These are phyloP conservation scores for Gonium pectorale DNA, from an alignment of 139 green algal genomes.

Conservation along the genomic window DNA sequence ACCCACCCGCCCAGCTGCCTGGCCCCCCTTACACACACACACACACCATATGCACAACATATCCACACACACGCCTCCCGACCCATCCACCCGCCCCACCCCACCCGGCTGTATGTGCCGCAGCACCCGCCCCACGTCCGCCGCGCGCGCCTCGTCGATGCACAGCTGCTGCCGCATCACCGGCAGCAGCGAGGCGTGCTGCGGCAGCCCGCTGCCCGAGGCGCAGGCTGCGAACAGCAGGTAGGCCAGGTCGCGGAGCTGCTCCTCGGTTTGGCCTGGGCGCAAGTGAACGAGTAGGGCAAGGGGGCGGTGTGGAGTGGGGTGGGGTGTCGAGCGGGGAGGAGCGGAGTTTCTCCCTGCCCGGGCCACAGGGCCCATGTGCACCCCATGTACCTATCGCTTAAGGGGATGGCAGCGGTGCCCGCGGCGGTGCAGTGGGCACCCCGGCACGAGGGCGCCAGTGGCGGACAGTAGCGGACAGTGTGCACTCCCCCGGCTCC, in stretches of 20 bases:
- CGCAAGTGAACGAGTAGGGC: background rate
- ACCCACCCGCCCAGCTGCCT: background rate
- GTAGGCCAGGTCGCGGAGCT: slow-evolving; percentile 43
- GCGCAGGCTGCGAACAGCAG: slow-evolving; percentile 27
- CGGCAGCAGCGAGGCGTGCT: slow-evolving; percentile 18
- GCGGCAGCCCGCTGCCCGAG: background rate
- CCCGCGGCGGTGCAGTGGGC: background rate
- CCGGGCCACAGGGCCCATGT: too few species aligned
- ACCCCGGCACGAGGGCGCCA: too few species aligned
- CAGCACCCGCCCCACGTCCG: slow-evolving; percentile 24
- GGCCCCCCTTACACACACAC: background rate
- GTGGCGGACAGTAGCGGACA: too few species aligned
- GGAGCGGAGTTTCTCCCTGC: too few species aligned
- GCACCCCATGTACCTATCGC: too few species aligned
- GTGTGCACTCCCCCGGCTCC: too few species aligned
- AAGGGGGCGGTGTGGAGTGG: background rate
- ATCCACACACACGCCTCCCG: background rate
- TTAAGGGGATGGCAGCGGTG: background rate
- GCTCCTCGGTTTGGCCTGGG: slow-evolving; percentile 34
- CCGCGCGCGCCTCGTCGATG: slow-evolving; percentile 25
- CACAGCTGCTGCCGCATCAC: slow-evolving; percentile 33
- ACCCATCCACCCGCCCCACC: background rate
- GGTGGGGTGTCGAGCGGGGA: background rate
- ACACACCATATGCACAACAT: background rate
- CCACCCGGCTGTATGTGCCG: slow-evolving; percentile 33